Base-by-base conservation (phyloP, 495 filamentous ascomycete genomes). In the Oleoguttula mirabilis region DNA sequence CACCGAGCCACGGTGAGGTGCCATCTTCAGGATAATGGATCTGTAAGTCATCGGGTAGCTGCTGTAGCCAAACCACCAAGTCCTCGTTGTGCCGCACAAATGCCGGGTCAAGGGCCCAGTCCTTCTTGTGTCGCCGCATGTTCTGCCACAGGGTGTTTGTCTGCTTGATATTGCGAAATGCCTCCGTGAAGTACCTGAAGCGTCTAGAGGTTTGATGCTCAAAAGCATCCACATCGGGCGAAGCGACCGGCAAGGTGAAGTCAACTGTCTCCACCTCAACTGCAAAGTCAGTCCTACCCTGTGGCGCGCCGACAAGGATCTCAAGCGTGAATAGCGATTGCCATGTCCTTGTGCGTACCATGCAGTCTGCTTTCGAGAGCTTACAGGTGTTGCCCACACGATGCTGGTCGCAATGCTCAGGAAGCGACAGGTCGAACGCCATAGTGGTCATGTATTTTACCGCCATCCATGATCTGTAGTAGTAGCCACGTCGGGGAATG, bases 391-490 rank as follows among this genome's bases (percentile, higher is more conserved):
- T 71, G 32, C 81, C 80, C 41, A 76, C 72, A 39, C 76, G 69
- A 60, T 98, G 90, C 30, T 72, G 69, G 31, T 76, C 76, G 50
- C 76, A 75, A 62, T 98, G 90, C 55, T 92, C 85, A 56, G 95
- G 78, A 6, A 98, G 68, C 31, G 85, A 87, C 40, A 98, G 68
- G 57, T 98, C 90, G 52, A 92, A 87, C 32, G 78, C 85, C 83
- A 98, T 92, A 10, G 84, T 78, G 17, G 94, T 79, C 41, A 88
- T 79, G 31, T 83, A 86, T 40, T 94, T 88, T 34, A 95, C 77
- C 5, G 83, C 92, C 75, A 94, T 94, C 90, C 90, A 98, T 10
- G 90, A 98, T 19, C 90, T 76, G 57, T 88, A 96, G 61, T 90
- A 98, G 59, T 98, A 98, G 1, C 90, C 90, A 53, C 85, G 78